A percentile compares a stretch with the other conserved stretches of the same genome.
Conservation (phyloP, 345 rosid species). For the Populus pruinosa region DNA sequence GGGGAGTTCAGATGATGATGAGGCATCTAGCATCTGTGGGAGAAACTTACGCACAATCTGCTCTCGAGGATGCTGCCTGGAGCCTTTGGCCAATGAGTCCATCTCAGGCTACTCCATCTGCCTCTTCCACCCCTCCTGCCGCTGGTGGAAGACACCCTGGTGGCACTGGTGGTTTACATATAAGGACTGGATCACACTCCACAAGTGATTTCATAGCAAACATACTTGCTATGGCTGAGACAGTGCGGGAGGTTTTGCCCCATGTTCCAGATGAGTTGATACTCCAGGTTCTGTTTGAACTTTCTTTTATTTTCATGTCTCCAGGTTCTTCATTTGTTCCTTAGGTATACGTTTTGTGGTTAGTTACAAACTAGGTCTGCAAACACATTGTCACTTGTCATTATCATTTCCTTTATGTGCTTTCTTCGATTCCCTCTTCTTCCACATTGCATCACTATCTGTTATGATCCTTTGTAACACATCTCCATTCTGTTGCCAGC, state of each 20-base stretch:
- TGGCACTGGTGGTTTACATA: conserved; percentile 56
- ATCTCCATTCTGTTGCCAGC: not conserved
- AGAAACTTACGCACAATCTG: conserved; percentile 83
- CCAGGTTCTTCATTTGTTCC: not conserved
- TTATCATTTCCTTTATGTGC: not conserved
- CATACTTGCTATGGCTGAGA: conserved; percentile 91
- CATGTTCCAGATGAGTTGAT: conserved; percentile 88
- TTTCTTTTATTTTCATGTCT: not conserved
- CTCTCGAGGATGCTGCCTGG: conserved; percentile 89
- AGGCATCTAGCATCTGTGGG: conserved; percentile 98
- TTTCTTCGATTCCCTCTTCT: not conserved
- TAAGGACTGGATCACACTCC: conserved; percentile 50
- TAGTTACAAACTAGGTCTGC: not conserved
- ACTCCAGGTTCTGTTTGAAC: conserved; percentile 56
- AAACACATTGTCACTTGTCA: not conserved
- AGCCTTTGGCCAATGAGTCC: conserved; percentile 80
- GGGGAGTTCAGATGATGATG: conserved; percentile 98
- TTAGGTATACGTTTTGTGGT: not conserved
- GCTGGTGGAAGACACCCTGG: conserved; percentile 46
- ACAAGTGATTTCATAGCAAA: conserved; percentile 57
- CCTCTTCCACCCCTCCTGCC: conserved; percentile 47
- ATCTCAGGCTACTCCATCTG: conserved; percentile 64
- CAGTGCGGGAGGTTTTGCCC: conserved; percentile 92
- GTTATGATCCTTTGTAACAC: not conserved
- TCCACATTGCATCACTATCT: not conserved